Conservation (phyloP, 257 asterid genomes). For the Oldenlandia corymbosa region DNA sequence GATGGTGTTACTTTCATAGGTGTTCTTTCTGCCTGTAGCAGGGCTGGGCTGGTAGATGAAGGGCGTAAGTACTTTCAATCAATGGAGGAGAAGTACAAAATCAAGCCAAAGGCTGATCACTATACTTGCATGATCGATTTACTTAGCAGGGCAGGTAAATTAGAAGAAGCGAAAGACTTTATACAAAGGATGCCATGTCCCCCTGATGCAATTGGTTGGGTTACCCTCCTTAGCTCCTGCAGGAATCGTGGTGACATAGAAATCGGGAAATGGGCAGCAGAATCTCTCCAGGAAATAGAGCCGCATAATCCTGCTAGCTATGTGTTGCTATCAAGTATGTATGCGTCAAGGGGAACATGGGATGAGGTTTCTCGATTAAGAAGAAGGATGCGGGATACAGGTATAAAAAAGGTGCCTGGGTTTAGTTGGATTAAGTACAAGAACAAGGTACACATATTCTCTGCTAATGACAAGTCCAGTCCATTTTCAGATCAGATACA, state of each 20-base stretch:
- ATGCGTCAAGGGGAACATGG: conserved; percentile 40
- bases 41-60: conserved; percentile 70
- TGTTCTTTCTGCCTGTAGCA: conserved; percentile 83
- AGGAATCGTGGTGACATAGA: conserved; percentile 34
- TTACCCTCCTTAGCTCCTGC: conserved; percentile 41
- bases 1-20: conserved; percentile 76
- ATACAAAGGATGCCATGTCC: conserved; percentile 66
- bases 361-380: conserved; percentile 40
- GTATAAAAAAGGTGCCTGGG: conserved; percentile 40
- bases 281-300: conserved; percentile 33
- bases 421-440: conserved; percentile 47
- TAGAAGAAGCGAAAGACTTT: conserved; percentile 70
- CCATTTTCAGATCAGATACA: conserved; percentile 39
- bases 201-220: conserved; percentile 44
- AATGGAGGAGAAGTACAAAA: conserved; percentile 50
- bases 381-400: conserved; percentile 41
- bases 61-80: conserved; percentile 57
- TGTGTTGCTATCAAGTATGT: conserved; percentile 36
- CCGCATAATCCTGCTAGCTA: conserved; percentile 39
- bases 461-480: conserved; percentile 42
- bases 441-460: conserved; percentile 38
- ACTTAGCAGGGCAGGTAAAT: conserved; percentile 67
- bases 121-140: conserved; percentile 63
- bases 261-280: conserved; percentile 47
- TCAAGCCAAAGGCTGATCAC: conserved; percentile 52